Conservation (phyloP, 2,329 filamentous ascomycete species). For the Phaeoacremonium minimum region DNA sequence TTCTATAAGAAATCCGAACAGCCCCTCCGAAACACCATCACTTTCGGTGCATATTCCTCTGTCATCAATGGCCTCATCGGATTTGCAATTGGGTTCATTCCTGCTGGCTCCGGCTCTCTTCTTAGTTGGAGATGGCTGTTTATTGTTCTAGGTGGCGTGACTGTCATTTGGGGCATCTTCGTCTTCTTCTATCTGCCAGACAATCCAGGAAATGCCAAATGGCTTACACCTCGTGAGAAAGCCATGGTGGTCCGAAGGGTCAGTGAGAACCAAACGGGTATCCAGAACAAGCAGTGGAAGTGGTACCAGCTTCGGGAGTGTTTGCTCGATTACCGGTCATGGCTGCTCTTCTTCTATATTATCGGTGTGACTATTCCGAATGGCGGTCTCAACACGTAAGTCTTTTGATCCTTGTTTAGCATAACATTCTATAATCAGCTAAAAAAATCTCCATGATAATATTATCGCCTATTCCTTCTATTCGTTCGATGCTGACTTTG, state of each 20-base stretch:
- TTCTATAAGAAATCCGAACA: neutral
- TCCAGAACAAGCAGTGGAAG: constrained; percentile 46
- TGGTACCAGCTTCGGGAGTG: constrained; percentile 41
- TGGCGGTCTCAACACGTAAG: constrained; percentile 52
- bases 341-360: constrained; percentile 47
- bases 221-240: constrained; percentile 36
- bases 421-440: too few species aligned
- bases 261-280: constrained; percentile 42
- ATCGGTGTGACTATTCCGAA: constrained; percentile 47
- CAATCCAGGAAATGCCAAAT: constrained; percentile 40
- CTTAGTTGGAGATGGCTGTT: neutral
- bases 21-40: neutral
- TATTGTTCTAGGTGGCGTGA: constrained; percentile 1
- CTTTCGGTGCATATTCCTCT: neutral
- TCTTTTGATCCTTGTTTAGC: too few species aligned
- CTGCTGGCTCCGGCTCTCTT: neutral
- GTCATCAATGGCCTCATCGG: neutral
- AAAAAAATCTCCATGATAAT: too few species aligned
- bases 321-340: constrained; percentile 45
- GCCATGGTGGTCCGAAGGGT: constrained; percentile 40
- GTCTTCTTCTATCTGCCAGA: constrained; percentile 37
- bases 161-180: constrained; percentile 7
- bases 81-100: neutral
- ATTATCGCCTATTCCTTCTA: too few species aligned
- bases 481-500: too few species aligned